These are phyloP conservation scores for Quercus lobata DNA, from an alignment of 331 rosid species.

Conservation along the genomic window DNA sequence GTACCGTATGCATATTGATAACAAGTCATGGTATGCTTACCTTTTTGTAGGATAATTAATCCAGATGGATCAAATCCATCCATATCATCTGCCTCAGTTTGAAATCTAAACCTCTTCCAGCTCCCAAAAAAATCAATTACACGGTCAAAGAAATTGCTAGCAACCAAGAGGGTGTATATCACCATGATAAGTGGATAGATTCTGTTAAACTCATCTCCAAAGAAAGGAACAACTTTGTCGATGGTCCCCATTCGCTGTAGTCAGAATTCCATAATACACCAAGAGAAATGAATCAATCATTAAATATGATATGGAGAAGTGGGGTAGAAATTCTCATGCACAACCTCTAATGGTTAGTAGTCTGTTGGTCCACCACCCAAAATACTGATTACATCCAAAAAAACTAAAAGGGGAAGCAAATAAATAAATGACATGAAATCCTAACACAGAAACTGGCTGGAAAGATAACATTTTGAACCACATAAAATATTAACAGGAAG, in stretches of 20 bases:
- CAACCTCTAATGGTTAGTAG: background rate
- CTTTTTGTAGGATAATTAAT: slow-evolving; percentile 81
- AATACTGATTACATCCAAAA: slow-evolving; percentile 1
- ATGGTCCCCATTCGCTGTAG: slow-evolving; percentile 96
- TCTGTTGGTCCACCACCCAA: slow-evolving; percentile 9
- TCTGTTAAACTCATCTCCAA: slow-evolving; percentile 75
- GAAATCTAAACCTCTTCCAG: slow-evolving; percentile 77
- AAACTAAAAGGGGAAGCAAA: background rate
- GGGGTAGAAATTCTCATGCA: background rate
- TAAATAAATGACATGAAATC: background rate
- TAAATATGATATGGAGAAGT: background rate
- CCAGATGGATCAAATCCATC: slow-evolving; percentile 94
- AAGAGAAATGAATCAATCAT: slow-evolving; percentile 15
- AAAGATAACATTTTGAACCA: background rate
- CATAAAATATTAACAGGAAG: background rate
- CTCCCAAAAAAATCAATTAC: slow-evolving; percentile 75
- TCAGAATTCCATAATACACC: slow-evolving; percentile 24
- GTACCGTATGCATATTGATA: background rate
- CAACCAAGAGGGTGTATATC: slow-evolving; percentile 88
- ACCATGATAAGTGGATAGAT: slow-evolving; percentile 97
- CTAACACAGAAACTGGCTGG: background rate
- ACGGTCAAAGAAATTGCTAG: slow-evolving; percentile 82
- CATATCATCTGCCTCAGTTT: slow-evolving; percentile 81
- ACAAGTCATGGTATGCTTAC: slow-evolving; percentile 35
- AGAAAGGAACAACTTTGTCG: slow-evolving; percentile 78